Conservation (phyloP, 2,329 filamentous ascomycete species). For the Aschersonia sp. region DNA sequence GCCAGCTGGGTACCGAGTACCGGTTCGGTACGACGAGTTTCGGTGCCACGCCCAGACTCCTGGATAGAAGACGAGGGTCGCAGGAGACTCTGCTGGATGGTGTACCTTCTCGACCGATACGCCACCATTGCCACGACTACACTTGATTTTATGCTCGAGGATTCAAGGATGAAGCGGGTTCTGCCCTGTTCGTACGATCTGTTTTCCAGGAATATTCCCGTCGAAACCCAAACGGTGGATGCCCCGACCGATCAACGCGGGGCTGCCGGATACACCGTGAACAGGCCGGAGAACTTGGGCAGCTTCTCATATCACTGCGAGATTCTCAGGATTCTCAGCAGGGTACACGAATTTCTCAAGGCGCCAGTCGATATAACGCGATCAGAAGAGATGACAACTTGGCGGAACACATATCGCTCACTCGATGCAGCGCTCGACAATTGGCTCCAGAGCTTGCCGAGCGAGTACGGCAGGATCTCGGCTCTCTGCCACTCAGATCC, state of each 20-base stretch:
- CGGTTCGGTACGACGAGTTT: slow-evolving; percentile 19
- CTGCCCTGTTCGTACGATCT: slow-evolving; percentile 28
- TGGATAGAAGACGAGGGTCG: slow-evolving; percentile 31
- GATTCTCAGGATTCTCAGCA: slow-evolving; percentile 25
- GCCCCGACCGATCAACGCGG: slow-evolving; percentile 11
- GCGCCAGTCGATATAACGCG: slow-evolving; percentile 23
- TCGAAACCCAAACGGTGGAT: slow-evolving; percentile 22
- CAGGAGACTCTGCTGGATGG: slow-evolving; percentile 27
- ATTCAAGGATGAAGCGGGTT: slow-evolving; percentile 22
- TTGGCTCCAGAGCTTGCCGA: slow-evolving; percentile 27
- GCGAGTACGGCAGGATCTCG: slow-evolving; percentile 29
- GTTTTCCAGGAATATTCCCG: slow-evolving; percentile 27
- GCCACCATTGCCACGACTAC: slow-evolving; percentile 25
- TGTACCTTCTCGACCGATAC: slow-evolving; percentile 28
- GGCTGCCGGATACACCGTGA: slow-evolving; percentile 14
- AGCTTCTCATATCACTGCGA: slow-evolving; percentile 31
- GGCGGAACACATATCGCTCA: slow-evolving; percentile 24
- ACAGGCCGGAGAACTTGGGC: slow-evolving; percentile 26
- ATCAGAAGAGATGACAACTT: slow-evolving; percentile 20
- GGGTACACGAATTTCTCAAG: slow-evolving; percentile 27
- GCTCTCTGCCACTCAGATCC: slow-evolving; percentile 29
- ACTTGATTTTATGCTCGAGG: slow-evolving; percentile 26
- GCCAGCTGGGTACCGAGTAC: slow-evolving; percentile 17
- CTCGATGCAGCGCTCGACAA: slow-evolving; percentile 23
- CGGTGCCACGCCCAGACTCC: slow-evolving; percentile 20